These are phyloP conservation scores for Byssothecium circinans DNA, from an alignment of 2,329 filamentous ascomycete genomes.

Conservation along the genomic window DNA sequence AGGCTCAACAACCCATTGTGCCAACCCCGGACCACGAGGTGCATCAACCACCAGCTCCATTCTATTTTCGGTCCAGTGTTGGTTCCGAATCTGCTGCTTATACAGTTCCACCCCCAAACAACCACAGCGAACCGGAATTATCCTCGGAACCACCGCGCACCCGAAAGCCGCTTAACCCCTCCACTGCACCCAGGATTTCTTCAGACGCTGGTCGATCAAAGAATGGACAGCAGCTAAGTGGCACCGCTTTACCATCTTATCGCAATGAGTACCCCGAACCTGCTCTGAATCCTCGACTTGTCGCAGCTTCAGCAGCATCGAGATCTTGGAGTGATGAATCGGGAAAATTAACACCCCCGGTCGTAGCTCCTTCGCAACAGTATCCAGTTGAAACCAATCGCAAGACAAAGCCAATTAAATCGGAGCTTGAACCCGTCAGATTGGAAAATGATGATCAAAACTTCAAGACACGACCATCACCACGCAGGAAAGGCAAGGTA, in stretches of 20 bases:
- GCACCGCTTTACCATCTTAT: constrained; percentile 44
- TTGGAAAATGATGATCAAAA: constrained; percentile 23
- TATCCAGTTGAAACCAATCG: constrained; percentile 18
- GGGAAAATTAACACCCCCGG: constrained; percentile 15
- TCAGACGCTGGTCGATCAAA: constrained; percentile 9
- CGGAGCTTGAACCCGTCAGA: constrained; percentile 19
- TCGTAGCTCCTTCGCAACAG: constrained; percentile 1
- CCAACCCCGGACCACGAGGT: constrained; percentile 10
- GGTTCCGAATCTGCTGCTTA: constrained; percentile 16
- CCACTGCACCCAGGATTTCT: constrained; percentile 7
- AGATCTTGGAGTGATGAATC: constrained; percentile 32
- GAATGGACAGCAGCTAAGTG: constrained; percentile 9
- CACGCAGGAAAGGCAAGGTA: constrained; percentile 30
- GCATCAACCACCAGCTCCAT: constrained; percentile 21
- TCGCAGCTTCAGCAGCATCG: constrained; percentile 28
- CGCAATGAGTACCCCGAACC: constrained; percentile 53
- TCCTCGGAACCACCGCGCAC: constrained; percentile 9
- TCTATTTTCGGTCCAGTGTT: constrained; percentile 29
- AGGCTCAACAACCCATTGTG: constrained; percentile 9
- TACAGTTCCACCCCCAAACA: constrained; percentile 16
- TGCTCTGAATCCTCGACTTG: constrained; percentile 19
- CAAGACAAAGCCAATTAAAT: constrained; percentile 19
- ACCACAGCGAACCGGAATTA: constrained; percentile 16
- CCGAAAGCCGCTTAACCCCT: constrained; percentile 19
- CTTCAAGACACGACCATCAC: constrained; percentile 16